Evolutionary conservation across 2,329 filamentous ascomycete genomes (phyloP).

Genomic region (Monosporascus cannonballus): DNA sequence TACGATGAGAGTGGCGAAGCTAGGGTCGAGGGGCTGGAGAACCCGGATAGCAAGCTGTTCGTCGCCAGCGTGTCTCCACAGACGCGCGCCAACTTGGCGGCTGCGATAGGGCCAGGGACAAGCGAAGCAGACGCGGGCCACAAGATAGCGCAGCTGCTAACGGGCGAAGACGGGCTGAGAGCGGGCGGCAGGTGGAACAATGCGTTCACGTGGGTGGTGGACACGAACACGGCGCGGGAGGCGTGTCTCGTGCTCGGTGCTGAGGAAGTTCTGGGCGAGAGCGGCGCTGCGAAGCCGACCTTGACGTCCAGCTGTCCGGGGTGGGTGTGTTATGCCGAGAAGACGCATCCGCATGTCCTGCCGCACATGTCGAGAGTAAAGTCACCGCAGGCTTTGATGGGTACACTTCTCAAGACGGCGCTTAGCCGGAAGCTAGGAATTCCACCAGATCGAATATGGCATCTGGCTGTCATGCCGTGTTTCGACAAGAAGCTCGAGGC

Average conservation of each 20-base stretch:
- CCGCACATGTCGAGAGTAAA: slow-evolving; percentile 88
- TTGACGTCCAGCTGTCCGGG: slow-evolving; percentile 90
- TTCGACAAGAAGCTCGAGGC: slow-evolving; percentile 99
- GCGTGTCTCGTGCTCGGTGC: slow-evolving; percentile 75
- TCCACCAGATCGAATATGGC: slow-evolving; percentile 78
- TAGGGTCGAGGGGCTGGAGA: slow-evolving; percentile 45
- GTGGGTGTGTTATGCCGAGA: slow-evolving; percentile 98
- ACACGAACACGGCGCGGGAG: slow-evolving; percentile 80
- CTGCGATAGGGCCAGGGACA: slow-evolving; percentile 67
- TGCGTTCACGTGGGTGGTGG: slow-evolving; percentile 81
- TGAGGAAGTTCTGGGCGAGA: slow-evolving; percentile 56
- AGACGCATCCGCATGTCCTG: slow-evolving; percentile 90
- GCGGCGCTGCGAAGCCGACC: slow-evolving; percentile 47
- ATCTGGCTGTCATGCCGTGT: slow-evolving; percentile 94
- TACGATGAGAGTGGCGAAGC: slow-evolving; percentile 27
- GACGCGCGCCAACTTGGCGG: slow-evolving; percentile 80
- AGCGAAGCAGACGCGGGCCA: slow-evolving; percentile 67
- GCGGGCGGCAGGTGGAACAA: slow-evolving; percentile 66
- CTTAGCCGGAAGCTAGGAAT: slow-evolving; percentile 69
- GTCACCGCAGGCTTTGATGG: slow-evolving; percentile 87
- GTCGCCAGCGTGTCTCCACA: slow-evolving; percentile 92
- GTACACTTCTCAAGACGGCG: slow-evolving; percentile 83
- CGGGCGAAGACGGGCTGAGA: slow-evolving; percentile 62
- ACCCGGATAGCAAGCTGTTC: slow-evolving; percentile 67
- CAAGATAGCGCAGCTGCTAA: slow-evolving; percentile 78